Evolutionary conservation across 176 grass and related monocot species (phyloP), one percentile per base, ranked within the genome.

Genomic region (Oryza glaberrima): DNA sequence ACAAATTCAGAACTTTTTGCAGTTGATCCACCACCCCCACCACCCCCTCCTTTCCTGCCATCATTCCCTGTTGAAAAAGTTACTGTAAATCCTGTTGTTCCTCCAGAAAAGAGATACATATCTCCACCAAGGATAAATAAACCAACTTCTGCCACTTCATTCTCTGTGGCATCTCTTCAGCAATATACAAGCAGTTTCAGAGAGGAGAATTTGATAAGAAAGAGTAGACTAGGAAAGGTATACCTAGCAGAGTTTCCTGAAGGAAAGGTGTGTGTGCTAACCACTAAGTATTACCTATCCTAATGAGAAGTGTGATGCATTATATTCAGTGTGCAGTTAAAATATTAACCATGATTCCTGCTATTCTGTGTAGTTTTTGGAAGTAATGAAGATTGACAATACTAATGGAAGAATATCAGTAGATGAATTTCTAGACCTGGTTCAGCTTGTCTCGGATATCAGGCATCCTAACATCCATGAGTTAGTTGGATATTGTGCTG

Each of bases 361-460:
- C 4, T 77, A 8, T 87, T 83, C 71, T 81, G 35, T 91, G 78
- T 72, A 99, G 97, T 90, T 94, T 12, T 69, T 99, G 84, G 97
- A 99, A 83, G 92, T 99, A 48, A 77, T 94, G 92, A 99, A 99
- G 84, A 70, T 99, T 77, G 92, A 99, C 76, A 96, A 91, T 69
- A n/a, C 76, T 45, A 94, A 92, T 40, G 93, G 91, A 81, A 90
- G 72, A 88, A 94, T 99, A 41, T 79, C 94, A 32, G 88, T 94
- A 12, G 94, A 94, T 81, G 88, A 92, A 69, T 96, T 99, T 88
- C 82, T 90, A 64, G 90, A 92, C 68, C 34, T 91, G 66, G 88
- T 94, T 66, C 5, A 44, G 8, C 83, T 28, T 68, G 81, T 99
- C 63, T 94, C 90, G 69, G 69, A 92, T 56, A 86, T 94, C 15